Conservation (phyloP, 345 rosid species). For the Citrus hindsii region DNA sequence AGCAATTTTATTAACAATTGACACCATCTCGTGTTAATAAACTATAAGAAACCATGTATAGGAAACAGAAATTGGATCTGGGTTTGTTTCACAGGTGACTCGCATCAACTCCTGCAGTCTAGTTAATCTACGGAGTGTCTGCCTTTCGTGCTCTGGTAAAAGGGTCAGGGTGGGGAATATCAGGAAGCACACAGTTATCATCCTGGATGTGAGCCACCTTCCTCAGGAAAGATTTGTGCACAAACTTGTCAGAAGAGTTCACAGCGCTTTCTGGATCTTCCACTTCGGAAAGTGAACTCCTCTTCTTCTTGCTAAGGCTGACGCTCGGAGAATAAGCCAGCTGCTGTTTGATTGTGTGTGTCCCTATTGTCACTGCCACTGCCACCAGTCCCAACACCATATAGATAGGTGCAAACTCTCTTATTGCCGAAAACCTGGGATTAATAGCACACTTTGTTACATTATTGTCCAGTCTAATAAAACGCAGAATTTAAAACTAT, state of each 20-base stretch:
- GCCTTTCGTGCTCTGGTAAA: constrained; percentile 39
- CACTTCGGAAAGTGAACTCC: constrained; percentile 42
- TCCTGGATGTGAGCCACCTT: constrained; percentile 54
- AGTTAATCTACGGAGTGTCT: constrained; percentile 30
- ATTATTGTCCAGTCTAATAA: no score
- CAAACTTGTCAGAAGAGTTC: constrained; percentile 27
- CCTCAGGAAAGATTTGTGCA: constrained; percentile 47
- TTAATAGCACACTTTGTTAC: not conserved
- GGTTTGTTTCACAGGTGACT: constrained; percentile 18
- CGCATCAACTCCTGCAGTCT: constrained; percentile 34
- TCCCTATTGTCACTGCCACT: constrained; percentile 28
- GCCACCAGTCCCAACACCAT: constrained; percentile 38
- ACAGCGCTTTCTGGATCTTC: constrained; percentile 40
- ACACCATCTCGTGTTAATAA: not conserved
- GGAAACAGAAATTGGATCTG: not conserved
- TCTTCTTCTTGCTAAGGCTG: constrained; percentile 41
- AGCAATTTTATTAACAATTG: not conserved
- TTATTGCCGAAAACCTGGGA: constrained; percentile 28
- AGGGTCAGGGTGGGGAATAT: constrained; percentile 30
- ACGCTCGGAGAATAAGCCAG: constrained; percentile 41
- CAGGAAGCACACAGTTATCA: constrained; percentile 16
- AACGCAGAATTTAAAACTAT: not conserved
- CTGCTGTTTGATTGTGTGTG: constrained; percentile 47
- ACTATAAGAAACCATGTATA: not conserved
- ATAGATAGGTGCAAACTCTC: constrained; percentile 41